Evolutionary conservation across 192 early-diverging fungal genomes (phyloP).

Genomic region (Backusella macrospora): DNA sequence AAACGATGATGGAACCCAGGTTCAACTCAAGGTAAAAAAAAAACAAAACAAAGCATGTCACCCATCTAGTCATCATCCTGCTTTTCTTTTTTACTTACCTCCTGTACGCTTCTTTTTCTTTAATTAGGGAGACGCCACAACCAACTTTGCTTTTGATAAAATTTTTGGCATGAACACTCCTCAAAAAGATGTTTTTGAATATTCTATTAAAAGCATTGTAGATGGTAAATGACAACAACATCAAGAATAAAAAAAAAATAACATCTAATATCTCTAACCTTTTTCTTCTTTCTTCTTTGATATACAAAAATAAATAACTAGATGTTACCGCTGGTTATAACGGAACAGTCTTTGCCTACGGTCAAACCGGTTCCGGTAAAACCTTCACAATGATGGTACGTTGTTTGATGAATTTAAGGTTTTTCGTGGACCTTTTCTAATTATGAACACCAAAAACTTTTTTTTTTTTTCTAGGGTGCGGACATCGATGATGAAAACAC

Average conservation of each 20-base stretch:
- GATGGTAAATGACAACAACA: constrained; percentile 62
- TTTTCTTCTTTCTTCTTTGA: background rate
- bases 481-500: constrained; percentile 90
- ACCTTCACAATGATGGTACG: constrained; percentile 89
- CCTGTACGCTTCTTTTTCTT: too few species aligned
- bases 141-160: constrained; percentile 90
- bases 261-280: background rate
- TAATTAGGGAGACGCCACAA: constrained; percentile 8
- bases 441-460: too few species aligned
- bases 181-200: constrained; percentile 87
- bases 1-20: constrained; percentile 73
- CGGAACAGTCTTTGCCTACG: constrained; percentile 99
- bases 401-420: background rate
- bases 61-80: constrained; percentile 41
- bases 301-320: background rate
- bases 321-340: constrained; percentile 79
- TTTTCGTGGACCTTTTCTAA: background rate
- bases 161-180: constrained; percentile 83
- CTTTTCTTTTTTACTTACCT: too few species aligned
- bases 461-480: constrained; percentile 63
- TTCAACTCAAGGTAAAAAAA: constrained; percentile 39
- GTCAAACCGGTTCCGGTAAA: constrained; percentile 98
- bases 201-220: constrained; percentile 87
- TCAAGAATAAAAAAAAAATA: background rate
- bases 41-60: constrained; percentile 20